phyloP scores from a whole-genome alignment of 2,329 filamentous ascomycete genomes.

The Ceratocystiopsis brevicomis region DNA sequence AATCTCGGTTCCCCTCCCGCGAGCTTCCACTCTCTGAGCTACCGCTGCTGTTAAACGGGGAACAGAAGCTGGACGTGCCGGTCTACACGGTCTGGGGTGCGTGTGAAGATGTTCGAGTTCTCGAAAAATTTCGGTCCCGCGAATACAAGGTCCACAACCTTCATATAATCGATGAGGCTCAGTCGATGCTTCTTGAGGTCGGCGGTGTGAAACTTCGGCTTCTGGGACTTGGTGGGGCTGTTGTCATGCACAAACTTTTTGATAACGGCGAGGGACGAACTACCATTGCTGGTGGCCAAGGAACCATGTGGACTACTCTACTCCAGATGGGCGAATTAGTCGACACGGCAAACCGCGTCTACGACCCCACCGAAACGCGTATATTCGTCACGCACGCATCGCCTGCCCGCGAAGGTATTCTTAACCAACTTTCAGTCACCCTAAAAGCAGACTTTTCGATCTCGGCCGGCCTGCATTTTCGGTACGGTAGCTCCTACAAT shows the following conservation, averaged over 20 bases:
- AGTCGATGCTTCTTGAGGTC: constrained; percentile 83
- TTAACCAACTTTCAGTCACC: constrained; percentile 94
- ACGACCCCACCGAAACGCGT: constrained; percentile 92
- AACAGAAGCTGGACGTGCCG: constrained; percentile 79
- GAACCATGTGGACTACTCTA: constrained; percentile 98
- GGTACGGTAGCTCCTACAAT: constrained; percentile 98
- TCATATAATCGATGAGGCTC: constrained; percentile 95
- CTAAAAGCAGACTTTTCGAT: constrained; percentile 97
- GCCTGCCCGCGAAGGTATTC: constrained; percentile 81
- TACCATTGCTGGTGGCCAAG: constrained; percentile 93
- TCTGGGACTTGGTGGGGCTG: constrained; percentile 80
- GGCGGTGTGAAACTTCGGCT: constrained; percentile 91
- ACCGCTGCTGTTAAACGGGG: constrained; percentile 69
- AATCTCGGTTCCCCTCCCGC: constrained; percentile 61
- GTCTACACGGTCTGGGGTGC: constrained; percentile 99
- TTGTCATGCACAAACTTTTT: constrained; percentile 99
- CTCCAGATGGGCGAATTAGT: constrained; percentile 96
- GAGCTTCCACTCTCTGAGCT: constrained; percentile 88
- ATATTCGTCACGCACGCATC: constrained; percentile 95
- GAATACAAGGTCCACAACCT: constrained; percentile 97
- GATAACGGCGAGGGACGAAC: constrained; percentile 96
- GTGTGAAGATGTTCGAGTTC: constrained; percentile 89
- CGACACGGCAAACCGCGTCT: constrained; percentile 93
- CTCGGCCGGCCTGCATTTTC: constrained; percentile 92
- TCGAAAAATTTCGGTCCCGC: constrained; percentile 92